Evolutionary conservation across 768 basidiomycete species (phyloP), one percentile per base, ranked within the genome.

Genomic region (Phanerodontia chrysosporium): DNA sequence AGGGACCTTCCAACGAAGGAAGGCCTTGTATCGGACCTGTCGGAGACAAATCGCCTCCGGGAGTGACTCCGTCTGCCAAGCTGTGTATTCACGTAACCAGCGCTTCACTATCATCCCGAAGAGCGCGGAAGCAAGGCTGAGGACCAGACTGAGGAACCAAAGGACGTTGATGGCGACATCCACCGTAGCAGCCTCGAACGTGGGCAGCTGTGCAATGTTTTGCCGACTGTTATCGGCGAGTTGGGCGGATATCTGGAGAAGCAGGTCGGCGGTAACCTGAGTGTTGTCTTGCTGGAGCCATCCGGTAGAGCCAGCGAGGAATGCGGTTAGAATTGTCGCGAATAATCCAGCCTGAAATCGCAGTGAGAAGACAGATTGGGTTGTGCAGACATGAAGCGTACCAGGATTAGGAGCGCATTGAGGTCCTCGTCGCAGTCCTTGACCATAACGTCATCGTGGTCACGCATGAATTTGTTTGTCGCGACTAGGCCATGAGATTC

Each of bases 141-240:
- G 57, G 8, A 62, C 46, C 8, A 62, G 52, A n/a, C 61, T 62
- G 1, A 58, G 32, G 48, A 62, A 62, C 61, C 61, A 62, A 8
- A 62, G 27, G n/a, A 49, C 24, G 61, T 62, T 62, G 57, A 58
- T 57, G 3, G 24, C 25, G 12, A 59, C 30, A 13, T 30, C 29
- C 4, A n/a, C 13, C 8, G 46, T n/a, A 18, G 51, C 21, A 5
- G 52, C 29, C 12, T 29, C 22, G 44, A 48, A 54, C 16, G 45
- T 6, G 7, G 55, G 24, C 14, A 35, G 21, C 25, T 29, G 51
- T 5, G 45, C 30, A n/a, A 28, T 8, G 6, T 21, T 18, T 9
- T n/a, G n/a, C 22, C 6, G 12, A 10, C 49, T 25, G 24, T 21
- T 12, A 13, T 27, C 32, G 6, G 29, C 32, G 25, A 39, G 29